Base-by-base conservation (phyloP, 768 basidiomycete species). In the Clathrus columnatus region DNA sequence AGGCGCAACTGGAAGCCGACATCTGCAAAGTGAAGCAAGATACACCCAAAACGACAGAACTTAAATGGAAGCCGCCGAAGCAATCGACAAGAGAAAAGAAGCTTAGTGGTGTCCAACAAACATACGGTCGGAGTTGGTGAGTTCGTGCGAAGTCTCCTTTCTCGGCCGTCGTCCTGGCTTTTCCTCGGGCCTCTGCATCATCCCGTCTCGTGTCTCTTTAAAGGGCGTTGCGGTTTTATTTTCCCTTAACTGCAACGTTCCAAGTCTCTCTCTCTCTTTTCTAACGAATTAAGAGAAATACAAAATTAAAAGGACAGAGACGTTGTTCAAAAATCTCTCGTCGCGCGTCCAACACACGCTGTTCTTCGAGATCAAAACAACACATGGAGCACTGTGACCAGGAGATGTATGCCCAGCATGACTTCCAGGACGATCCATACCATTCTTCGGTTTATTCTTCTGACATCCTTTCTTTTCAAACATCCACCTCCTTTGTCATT, bases 361-460 rank as follows among this genome's bases (percentile, higher is more conserved):
- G 21, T 41, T 53, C 17, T 41, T 26, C 23, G 24, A 24, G 11
- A 27, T 36, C 54, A 32, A n/a, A 47, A n/a, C 43, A 47, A 27
- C 23, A 24, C 46, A 55, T 55, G 54, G 45, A 47, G 45, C 54
- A 55, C 44, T n/a, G n/a, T n/a, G 54, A 55, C 54, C 54, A 55
- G 26, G 54, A 48, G 54, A 55, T 55, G 54, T 29, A 47, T 23
- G 54, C 28, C 45, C 54, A 48, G 26, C 21, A 55, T 47, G 23
- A n/a, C 32, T 21, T 43, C 30, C 51, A 52, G 45, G 54, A 55
- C n/a, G 44, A 55, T 28, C 46, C 16, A 23, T 28, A 48, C 24
- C 36, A 36, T 11, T 47, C n/a, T 20, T 27, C 46, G 11, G 41
- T 55, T 28, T 55, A 55, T 47, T 47, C 54, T 20, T 42, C 44